Conservation (phyloP, 495 filamentous ascomycete species). For the Elaphomyces granulatus region DNA sequence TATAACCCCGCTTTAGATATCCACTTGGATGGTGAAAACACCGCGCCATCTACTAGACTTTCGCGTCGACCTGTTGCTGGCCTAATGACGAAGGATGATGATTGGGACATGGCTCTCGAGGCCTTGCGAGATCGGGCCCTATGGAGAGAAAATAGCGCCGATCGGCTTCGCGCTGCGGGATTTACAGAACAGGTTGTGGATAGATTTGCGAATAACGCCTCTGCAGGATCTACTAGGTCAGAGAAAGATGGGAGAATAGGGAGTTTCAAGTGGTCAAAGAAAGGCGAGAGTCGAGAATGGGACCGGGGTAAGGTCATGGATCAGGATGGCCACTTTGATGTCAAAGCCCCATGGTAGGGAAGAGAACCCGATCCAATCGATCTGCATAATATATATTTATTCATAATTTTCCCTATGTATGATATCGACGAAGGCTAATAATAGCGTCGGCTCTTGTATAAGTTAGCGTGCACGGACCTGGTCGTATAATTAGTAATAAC, state of each 20-base stretch:
- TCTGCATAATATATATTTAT: too few species aligned
- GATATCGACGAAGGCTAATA: too few species aligned
- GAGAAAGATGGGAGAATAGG: slow-evolving; percentile 42
- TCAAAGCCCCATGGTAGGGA: slow-evolving; percentile 37
- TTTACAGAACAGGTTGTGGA: slow-evolving; percentile 64
- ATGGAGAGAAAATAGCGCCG: slow-evolving; percentile 68
- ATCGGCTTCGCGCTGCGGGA: slow-evolving; percentile 61
- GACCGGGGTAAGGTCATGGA: slow-evolving; percentile 71
- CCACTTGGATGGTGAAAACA: slow-evolving; percentile 32
- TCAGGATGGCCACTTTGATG: slow-evolving; percentile 41
- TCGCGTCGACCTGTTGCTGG: slow-evolving; percentile 26
- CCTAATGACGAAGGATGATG: slow-evolving; percentile 39
- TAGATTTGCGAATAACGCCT: slow-evolving; percentile 57
- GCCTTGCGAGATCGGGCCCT: slow-evolving; percentile 64
- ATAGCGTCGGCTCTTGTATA: too few species aligned
- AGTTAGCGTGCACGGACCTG: too few species aligned
- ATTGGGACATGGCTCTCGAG: slow-evolving; percentile 79
- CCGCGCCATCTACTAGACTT: slow-evolving; percentile 11
- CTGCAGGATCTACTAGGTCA: slow-evolving; percentile 8
- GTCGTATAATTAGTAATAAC: too few species aligned
- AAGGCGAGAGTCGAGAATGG: slow-evolving; percentile 78
- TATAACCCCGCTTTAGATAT: slow-evolving; percentile 70
- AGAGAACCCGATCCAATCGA: too few species aligned
- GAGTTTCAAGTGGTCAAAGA: slow-evolving; percentile 65
- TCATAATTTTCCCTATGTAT: too few species aligned